Conservation (phyloP, 129 eudicot species). For the Escallonia rubra region DNA sequence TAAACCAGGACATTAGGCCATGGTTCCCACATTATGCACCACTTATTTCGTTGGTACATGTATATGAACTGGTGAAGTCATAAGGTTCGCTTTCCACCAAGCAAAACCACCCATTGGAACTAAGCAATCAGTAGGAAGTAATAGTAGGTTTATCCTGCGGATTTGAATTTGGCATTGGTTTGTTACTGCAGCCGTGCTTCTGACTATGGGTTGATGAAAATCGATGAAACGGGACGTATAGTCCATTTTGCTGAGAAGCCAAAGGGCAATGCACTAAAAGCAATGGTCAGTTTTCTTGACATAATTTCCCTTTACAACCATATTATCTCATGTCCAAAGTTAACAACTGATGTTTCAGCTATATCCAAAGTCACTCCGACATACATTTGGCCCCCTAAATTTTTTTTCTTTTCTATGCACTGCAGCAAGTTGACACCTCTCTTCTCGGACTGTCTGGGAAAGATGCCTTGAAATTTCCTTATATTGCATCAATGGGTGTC, state of each 20-base stretch:
- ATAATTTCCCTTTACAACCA: background rate
- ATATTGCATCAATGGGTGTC: constrained; percentile 95
- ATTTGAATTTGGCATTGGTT: background rate
- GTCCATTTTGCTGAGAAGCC: constrained; percentile 83
- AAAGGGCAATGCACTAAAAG: constrained; percentile 58
- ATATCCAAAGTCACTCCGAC: background rate
- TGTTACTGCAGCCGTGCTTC: constrained; percentile 65
- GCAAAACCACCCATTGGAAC: no score
- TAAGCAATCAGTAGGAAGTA: no score
- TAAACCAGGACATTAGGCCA: no score
- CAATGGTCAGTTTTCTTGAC: constrained; percentile 45
- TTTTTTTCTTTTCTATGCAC: constrained; percentile 1
- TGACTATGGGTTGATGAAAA: constrained; percentile 81
- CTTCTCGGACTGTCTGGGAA: constrained; percentile 61
- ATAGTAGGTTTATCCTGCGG: no score
- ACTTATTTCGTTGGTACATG: no score
- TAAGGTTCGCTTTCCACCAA: no score
- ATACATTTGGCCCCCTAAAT: background rate
- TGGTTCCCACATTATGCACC: no score
- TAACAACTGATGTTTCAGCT: background rate
- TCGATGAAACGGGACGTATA: constrained; percentile 59
- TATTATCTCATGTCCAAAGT: background rate
- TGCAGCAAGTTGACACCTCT: constrained; percentile 86
- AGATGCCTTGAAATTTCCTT: constrained; percentile 56
- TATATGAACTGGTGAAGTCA: no score